phyloP scores from a whole-genome alignment of 2,329 filamentous ascomycete genomes.

The Cadophora gregata region DNA sequence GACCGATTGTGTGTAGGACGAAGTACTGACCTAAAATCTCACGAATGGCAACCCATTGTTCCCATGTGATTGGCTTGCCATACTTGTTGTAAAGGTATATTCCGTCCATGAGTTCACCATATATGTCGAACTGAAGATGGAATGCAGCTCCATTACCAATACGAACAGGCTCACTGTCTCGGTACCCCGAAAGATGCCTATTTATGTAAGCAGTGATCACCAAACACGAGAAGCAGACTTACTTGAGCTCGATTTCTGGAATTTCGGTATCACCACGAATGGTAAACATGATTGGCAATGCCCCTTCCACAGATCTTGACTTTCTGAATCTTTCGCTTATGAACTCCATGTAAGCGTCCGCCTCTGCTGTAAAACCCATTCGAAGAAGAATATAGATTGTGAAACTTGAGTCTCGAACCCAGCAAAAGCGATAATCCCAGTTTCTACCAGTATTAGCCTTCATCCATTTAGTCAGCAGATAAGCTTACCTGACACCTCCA shows the following conservation, averaged over 20 bases:
- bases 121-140: constrained; percentile 80
- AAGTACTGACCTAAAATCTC: constrained; percentile 60
- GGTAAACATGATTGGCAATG: constrained; percentile 81
- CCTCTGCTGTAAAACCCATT: constrained; percentile 76
- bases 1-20: background rate
- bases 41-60: constrained; percentile 75
- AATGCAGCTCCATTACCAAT: constrained; percentile 80
- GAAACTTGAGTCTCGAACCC: constrained; percentile 80
- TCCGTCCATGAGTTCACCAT: constrained; percentile 78
- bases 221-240: constrained; percentile 19
- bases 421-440: constrained; percentile 78
- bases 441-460: constrained; percentile 49
- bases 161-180: constrained; percentile 72
- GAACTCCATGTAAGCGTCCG: constrained; percentile 79
- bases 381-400: constrained; percentile 79
- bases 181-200: constrained; percentile 73
- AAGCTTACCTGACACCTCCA: constrained; percentile 59
- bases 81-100: constrained; percentile 83
- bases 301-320: constrained; percentile 63
- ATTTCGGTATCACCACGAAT: constrained; percentile 78
- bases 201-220: constrained; percentile 20
- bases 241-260: constrained; percentile 67
- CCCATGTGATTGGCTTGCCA: constrained; percentile 77
- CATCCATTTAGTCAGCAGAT: too few relatives aligned
- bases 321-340: constrained; percentile 73